phyloP scores from a whole-genome alignment of 306 rosid species.

The Urtica urens region DNA sequence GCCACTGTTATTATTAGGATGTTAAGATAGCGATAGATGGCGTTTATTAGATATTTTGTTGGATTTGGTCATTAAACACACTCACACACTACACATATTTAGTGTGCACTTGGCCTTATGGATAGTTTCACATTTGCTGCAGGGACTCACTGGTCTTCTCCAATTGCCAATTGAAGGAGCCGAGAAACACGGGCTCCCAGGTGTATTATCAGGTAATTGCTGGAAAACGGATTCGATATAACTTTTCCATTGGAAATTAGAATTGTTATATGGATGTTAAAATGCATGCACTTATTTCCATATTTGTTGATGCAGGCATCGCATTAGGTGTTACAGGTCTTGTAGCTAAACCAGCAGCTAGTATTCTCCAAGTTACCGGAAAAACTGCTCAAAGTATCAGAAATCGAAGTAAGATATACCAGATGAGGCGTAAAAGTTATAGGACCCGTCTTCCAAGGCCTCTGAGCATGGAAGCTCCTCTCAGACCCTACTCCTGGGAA shows the following conservation, averaged over 20 bases:
- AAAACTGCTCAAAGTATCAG: constrained; percentile 87
- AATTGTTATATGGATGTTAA: too few relatives aligned
- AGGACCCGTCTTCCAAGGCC: constrained; percentile 77
- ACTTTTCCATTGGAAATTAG: too few relatives aligned
- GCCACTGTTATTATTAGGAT: too few relatives aligned
- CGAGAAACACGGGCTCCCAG: constrained; percentile 97
- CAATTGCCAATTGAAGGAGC: constrained; percentile 89
- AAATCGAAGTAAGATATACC: constrained; percentile 73
- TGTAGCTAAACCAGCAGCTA: constrained; percentile 90
- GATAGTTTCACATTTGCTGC: too few relatives aligned
- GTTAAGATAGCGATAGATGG: too few relatives aligned
- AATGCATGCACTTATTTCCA: too few relatives aligned
- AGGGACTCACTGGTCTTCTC: constrained; percentile 98
- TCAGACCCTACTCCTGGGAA: constrained; percentile 83
- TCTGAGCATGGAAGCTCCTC: constrained; percentile 43
- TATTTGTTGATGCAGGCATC: constrained; percentile 57
- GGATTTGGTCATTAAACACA: too few relatives aligned
- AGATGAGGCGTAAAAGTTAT: constrained; percentile 38
- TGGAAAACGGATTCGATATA: too few relatives aligned
- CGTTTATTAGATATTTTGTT: too few relatives aligned
- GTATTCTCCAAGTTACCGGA: constrained; percentile 92
- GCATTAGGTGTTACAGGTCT: constrained; percentile 88
- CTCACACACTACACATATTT: too few relatives aligned
- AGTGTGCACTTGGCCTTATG: too few relatives aligned
- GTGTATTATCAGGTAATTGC: constrained; percentile 70